A percentile compares a stretch with the other conserved stretches of the same genome.
Evolutionary conservation across 129 eudicot species (phyloP).

Genomic region (Solidago caesia): DNA sequence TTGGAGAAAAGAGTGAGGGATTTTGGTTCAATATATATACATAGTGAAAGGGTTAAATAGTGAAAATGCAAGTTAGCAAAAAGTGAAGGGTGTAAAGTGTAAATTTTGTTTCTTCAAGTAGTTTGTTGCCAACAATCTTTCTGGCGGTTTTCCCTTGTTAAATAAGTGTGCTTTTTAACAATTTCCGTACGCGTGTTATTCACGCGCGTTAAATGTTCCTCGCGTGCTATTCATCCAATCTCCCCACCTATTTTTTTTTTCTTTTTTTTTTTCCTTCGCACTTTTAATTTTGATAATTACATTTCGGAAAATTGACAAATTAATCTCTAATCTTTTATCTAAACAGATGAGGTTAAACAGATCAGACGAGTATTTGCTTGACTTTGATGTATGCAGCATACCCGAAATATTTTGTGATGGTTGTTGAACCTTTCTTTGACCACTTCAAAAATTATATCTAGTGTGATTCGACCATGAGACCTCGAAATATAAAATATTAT

Average conservation of each 20-base stretch:
- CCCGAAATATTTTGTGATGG: too few relatives aligned
- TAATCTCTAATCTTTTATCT: too few relatives aligned
- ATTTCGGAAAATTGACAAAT: too few relatives aligned
- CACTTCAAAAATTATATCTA: too few relatives aligned
- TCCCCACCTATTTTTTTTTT: slow-evolving; percentile 24
- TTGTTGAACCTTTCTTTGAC: too few relatives aligned
- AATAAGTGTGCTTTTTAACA: slow-evolving; percentile 31
- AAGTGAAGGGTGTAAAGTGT: slow-evolving; percentile 27
- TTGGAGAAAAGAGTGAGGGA: slow-evolving; percentile 26
- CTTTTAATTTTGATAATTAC: neutral
- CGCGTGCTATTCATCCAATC: slow-evolving; percentile 38
- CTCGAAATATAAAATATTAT: too few relatives aligned
- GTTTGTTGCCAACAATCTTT: slow-evolving; percentile 39
- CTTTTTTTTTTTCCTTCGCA: neutral
- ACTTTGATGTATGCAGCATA: too few relatives aligned
- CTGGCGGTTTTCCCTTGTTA: slow-evolving; percentile 31
- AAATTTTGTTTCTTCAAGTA: slow-evolving; percentile 23
- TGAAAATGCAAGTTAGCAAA: slow-evolving; percentile 22
- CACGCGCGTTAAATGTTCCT: slow-evolving; percentile 46
- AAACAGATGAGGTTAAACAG: too few relatives aligned
- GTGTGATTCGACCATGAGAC: too few relatives aligned
- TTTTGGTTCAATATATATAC: slow-evolving; percentile 31
- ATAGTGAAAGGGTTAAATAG: slow-evolving; percentile 37
- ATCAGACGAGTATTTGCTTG: too few relatives aligned
- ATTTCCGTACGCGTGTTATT: slow-evolving; percentile 9